Base-by-base conservation (phyloP, 768 basidiomycete genomes). In the Cyathus striatus region DNA sequence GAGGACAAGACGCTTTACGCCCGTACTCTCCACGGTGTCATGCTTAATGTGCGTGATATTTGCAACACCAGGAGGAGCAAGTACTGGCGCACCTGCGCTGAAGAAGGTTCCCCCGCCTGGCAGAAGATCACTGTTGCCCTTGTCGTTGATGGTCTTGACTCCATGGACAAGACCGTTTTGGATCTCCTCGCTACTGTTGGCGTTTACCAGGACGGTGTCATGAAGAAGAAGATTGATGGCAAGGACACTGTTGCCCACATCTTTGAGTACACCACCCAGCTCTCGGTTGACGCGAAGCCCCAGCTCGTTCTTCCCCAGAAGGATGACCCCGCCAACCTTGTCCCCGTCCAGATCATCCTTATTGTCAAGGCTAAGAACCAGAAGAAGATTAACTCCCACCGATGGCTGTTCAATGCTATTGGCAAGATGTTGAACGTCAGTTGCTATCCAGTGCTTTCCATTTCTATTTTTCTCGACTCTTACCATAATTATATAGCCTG, bases 191-290 rank as follows among this genome's bases (percentile, higher is more conserved):
- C 89, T 5, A 91, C 90, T 14, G 73, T 92, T 16, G 89, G 89
- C 32, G 86, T 89, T 3, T 92, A 90, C 56, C 89, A 92, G 61
- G 89, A 91, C 55, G 90, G 88, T 54, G 73, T 92, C 49, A 90
- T 92, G 84, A 90, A 90, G 69, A 91, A 88, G 60, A 78, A 86
- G 47, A 72, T 87, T 27, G 85, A 93, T 58, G 80, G 78, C 47
- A 87, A 91, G 61, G 76, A 86, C 49, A 88, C 83, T 4, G 81
- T 86, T 34, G 92, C 86, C n/a, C 92, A 94, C 58, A 88, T 95
- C 49, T 95, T 95, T 55, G 91, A 92, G 77, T 98, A 97, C 63
- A 97, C 95, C 2, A 97, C 94, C 0, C 92, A 96, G 61, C 75
- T 98, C 20, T 95, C 91, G 0, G 85, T 98, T 50, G 94, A 95